A percentile compares a stretch with the other conserved stretches of the same genome.
Conservation (phyloP, 2,329 filamentous ascomycete genomes). For the Colletotrichum tropicicola region DNA sequence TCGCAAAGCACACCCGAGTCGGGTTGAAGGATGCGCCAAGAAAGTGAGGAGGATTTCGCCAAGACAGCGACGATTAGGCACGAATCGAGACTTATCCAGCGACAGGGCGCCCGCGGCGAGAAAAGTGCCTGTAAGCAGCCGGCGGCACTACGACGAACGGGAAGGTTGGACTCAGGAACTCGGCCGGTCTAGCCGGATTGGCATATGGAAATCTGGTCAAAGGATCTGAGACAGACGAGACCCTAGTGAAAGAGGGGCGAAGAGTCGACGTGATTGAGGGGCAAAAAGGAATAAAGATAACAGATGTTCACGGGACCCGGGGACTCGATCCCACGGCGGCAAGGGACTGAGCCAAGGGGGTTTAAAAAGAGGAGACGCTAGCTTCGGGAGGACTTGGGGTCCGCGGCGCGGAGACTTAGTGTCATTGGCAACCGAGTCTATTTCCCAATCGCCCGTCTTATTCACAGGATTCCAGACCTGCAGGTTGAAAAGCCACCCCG, state of each 20-base stretch:
- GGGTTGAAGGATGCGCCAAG: slow-evolving; percentile 20
- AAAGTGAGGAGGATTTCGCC: slow-evolving; percentile 13
- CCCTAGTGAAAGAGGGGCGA: neutral
- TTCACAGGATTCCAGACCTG: neutral
- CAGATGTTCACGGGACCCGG: neutral
- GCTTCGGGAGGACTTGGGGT: neutral
- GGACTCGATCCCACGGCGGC: neutral
- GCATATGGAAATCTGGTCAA: neutral
- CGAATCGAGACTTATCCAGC: neutral
- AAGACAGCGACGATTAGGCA: neutral
- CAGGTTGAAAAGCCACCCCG: too few relatives aligned
- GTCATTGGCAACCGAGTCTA: neutral
- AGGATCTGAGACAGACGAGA: neutral
- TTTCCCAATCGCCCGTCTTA: neutral
- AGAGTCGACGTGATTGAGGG: too few relatives aligned
- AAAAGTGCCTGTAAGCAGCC: neutral
- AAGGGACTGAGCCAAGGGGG: neutral
- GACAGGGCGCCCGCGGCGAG: neutral
- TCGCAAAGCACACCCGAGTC: neutral
- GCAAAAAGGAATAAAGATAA: neutral
- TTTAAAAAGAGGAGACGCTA: neutral
- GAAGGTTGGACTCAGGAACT: neutral
- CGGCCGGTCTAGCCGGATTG: neutral
- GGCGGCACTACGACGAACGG: neutral
- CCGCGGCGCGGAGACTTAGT: neutral